Evolutionary conservation across 352 stramenopile species (phyloP), one percentile per base, ranked within the genome.

Genomic region (Phytophthora cactorum): DNA sequence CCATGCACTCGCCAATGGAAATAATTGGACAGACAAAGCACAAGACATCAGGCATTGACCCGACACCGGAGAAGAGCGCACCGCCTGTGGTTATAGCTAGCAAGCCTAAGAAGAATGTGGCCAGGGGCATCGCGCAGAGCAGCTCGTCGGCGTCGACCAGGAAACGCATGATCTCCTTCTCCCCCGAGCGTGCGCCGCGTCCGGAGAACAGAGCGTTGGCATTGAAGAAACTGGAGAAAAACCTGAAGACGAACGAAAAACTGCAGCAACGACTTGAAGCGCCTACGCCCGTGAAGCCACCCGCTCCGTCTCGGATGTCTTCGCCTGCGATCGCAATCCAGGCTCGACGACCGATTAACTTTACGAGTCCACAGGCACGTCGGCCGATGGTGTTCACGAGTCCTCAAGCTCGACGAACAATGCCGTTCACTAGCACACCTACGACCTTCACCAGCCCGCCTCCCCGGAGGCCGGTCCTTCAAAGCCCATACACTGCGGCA

Each of bases 91-190:
- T 43, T 11, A 57, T 78, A 11, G 61, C 75, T 2, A 80, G 60
- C 8, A 74, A 77, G 2, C 63, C 52, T 0, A 79, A 76, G 53
- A 88, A 80, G 41, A 65, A 65, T 27, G 70, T 84, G 12, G 64
- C 72, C 10, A 69, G 84, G 5, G 77, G 80, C 4, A 91, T 92
- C 36, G 84, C 84, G 5, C 84, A 91, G 54, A 92, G 84, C 73
- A 81, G 82, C 28, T 90, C 84, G n/a, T 88, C 75, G 4, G 76
- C 81, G 15, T 85, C 80, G 4, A 84, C 77, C 27, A 75, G 84
- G 49, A 92, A 92, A 63, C 84, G 84, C 49, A 92, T 92, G 84
- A 92, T 92, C 44, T 92, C 84, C 5, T 92, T 91, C 65, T 92
- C 84, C 0, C 84, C 84, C 2, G 82, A 90, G 56, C 80, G 82